These are phyloP conservation scores for Arachis stenosperma DNA, from an alignment of 306 rosid species.

Conservation along the genomic window DNA sequence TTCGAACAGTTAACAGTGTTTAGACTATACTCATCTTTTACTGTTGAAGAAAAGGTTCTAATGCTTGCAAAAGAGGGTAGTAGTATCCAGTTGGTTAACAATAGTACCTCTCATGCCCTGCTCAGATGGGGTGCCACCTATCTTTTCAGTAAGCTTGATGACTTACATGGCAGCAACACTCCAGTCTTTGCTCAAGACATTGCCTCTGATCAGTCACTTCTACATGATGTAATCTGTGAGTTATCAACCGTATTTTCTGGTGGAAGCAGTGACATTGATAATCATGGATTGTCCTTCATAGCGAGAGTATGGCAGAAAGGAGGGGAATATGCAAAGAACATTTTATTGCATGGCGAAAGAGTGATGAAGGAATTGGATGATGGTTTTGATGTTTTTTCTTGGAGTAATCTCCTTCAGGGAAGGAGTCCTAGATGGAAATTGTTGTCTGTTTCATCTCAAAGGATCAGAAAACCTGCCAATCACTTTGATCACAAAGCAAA, in stretches of 20 bases:
- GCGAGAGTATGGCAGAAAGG: slow-evolving; percentile 55
- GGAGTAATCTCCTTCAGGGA: slow-evolving; percentile 64
- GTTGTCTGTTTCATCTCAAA: slow-evolving; percentile 54
- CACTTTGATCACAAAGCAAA: slow-evolving; percentile 31
- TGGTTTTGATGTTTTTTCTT: slow-evolving; percentile 46
- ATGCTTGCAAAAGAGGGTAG: slow-evolving; percentile 65
- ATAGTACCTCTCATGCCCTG: slow-evolving; percentile 47
- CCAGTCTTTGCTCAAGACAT: slow-evolving; percentile 35
- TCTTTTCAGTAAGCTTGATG: slow-evolving; percentile 61
- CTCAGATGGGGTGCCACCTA: slow-evolving; percentile 67
- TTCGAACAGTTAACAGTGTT: slow-evolving; percentile 56
- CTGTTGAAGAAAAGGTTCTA: slow-evolving; percentile 70
- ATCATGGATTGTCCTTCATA: slow-evolving; percentile 45
- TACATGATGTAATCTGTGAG: slow-evolving; percentile 56
- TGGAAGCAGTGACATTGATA: slow-evolving; percentile 35
- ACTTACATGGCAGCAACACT: slow-evolving; percentile 47
- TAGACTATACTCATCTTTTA: slow-evolving; percentile 66
- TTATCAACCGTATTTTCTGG: slow-evolving; percentile 50
- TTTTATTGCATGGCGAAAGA: slow-evolving; percentile 54
- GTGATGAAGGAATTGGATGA: slow-evolving; percentile 42
- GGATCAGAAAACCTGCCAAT: slow-evolving; percentile 63
- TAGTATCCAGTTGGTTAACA: slow-evolving; percentile 46
- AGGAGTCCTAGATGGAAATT: slow-evolving; percentile 59
- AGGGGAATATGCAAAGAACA: slow-evolving; percentile 50
- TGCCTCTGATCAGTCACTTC: slow-evolving; percentile 43